Conservation (phyloP, 495 filamentous ascomycete species). For the Cudoniella acicularis region DNA sequence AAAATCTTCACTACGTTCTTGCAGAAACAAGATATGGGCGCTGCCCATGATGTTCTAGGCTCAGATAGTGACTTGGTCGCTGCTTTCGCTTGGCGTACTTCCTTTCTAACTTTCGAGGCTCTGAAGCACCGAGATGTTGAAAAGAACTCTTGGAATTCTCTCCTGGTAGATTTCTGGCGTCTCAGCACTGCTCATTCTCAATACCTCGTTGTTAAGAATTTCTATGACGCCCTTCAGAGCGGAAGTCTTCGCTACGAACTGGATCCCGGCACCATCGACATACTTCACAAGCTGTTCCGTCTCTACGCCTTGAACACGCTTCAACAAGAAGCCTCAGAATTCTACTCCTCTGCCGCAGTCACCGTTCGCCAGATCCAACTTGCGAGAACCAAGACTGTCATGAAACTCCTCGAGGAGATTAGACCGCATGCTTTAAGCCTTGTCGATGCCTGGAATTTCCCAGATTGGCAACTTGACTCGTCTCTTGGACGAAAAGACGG, state of each 20-base stretch:
- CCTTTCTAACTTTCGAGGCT: conserved; percentile 67
- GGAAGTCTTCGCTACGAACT: conserved; percentile 38
- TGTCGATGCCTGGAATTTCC: conserved; percentile 65
- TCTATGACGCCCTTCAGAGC: conserved; percentile 61
- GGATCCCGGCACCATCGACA: conserved; percentile 44
- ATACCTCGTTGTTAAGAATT: conserved; percentile 67
- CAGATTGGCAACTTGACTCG: conserved; percentile 67
- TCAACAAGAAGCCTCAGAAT: conserved; percentile 61
- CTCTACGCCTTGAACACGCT: conserved; percentile 63
- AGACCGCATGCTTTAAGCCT: conserved; percentile 62
- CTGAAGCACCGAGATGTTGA: conserved; percentile 67
- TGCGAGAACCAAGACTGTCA: conserved; percentile 52
- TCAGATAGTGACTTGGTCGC: conserved; percentile 59
- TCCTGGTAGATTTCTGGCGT: conserved; percentile 71
- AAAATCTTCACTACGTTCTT: conserved; percentile 56
- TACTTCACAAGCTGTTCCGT: conserved; percentile 62
- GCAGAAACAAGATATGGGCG: conserved; percentile 57
- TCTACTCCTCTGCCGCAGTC: conserved; percentile 59
- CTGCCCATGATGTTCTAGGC: conserved; percentile 63
- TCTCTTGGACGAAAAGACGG: conserved; percentile 62
- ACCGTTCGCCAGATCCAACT: conserved; percentile 63
- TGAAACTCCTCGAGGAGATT: conserved; percentile 62
- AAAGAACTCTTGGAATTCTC: conserved; percentile 65
- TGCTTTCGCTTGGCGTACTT: conserved; percentile 67
- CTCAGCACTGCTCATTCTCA: conserved; percentile 65